These are phyloP conservation scores for Aspergillus tanneri DNA, from an alignment of 2,329 filamentous ascomycete genomes.

Conservation along the genomic window DNA sequence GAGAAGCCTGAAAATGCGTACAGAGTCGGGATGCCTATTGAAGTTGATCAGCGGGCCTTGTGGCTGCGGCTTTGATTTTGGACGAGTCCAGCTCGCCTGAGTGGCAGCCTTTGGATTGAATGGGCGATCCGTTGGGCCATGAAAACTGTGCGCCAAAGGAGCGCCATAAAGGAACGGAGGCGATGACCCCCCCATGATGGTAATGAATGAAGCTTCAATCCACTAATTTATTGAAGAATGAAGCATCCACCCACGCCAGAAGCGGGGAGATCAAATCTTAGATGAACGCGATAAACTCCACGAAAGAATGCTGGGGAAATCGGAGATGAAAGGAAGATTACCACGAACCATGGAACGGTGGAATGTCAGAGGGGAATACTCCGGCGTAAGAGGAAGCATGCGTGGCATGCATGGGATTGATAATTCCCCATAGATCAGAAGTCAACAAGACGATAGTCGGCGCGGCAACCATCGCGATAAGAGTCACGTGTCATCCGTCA, in stretches of 20 bases:
- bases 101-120: slow-evolving; percentile 89
- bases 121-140: slow-evolving; percentile 51
- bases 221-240: slow-evolving; percentile 7
- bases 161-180: slow-evolving; percentile 74
- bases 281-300: slow-evolving; percentile 13
- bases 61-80: slow-evolving; percentile 60
- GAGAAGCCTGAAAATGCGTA: slow-evolving; percentile 43
- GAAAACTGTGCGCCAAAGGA: slow-evolving; percentile 54
- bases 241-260: slow-evolving; percentile 41
- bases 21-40: slow-evolving; percentile 78
- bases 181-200: slow-evolving; percentile 52
- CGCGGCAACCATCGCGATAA: slow-evolving; percentile 19
- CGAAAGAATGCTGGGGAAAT: slow-evolving; percentile 24
- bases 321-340: slow-evolving; percentile 5
- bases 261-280: slow-evolving; percentile 20
- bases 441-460: slow-evolving; percentile 21
- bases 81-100: slow-evolving; percentile 70
- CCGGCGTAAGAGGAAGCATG: no score
- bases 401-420: not conserved
- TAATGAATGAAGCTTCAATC: slow-evolving; percentile 24
- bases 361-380: slow-evolving; percentile 10
- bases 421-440: slow-evolving; percentile 8
- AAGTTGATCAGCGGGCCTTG: slow-evolving; percentile 77
- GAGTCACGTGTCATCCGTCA: slow-evolving; percentile 15
- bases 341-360: slow-evolving; percentile 9